Percentiles rank a stretch among this genome's conserved stretches.
phyloP scores from a whole-genome alignment of 2,329 filamentous ascomycete genomes.

The Colletotrichum somersetense region DNA sequence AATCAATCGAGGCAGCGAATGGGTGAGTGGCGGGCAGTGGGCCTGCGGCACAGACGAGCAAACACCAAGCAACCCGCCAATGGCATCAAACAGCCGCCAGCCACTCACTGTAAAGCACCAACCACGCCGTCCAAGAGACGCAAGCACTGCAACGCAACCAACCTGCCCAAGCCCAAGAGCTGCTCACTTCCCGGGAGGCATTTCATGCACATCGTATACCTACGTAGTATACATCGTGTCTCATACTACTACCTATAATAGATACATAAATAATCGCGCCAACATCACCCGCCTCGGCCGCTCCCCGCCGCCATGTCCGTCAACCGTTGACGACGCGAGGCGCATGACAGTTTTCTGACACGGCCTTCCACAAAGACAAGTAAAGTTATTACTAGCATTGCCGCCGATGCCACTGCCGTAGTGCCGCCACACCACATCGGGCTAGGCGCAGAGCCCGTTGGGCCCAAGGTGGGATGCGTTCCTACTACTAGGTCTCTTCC shows the following conservation, averaged over 20 bases:
- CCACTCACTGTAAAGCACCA: not conserved
- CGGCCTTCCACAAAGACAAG: not conserved
- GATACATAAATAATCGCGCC: too few relatives aligned
- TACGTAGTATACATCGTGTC: too few relatives aligned
- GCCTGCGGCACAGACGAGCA: slow-evolving; percentile 8
- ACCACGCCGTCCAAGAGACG: slow-evolving; percentile 2
- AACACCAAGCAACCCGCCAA: slow-evolving; percentile 13
- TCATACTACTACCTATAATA: too few relatives aligned
- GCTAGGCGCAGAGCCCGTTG: slow-evolving; percentile 16
- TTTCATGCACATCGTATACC: too few relatives aligned
- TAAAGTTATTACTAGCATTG: slow-evolving; percentile 12
- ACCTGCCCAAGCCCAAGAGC: not conserved
- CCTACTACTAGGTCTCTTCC: slow-evolving; percentile 18
- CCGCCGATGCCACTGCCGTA: slow-evolving; percentile 34
- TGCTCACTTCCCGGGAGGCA: too few relatives aligned
- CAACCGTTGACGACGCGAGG: slow-evolving; percentile 15
- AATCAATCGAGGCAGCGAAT: not conserved
- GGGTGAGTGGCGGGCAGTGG: not conserved
- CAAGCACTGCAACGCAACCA: too few relatives aligned
- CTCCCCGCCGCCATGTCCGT: not conserved
- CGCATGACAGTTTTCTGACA: not conserved
- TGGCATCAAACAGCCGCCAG: not conserved
- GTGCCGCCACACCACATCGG: slow-evolving; percentile 29
- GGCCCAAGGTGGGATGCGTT: not conserved
- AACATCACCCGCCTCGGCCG: too few relatives aligned